Evolutionary conservation across 345 rosid genomes (phyloP).

Genomic region (Boechera retrofracta): DNA sequence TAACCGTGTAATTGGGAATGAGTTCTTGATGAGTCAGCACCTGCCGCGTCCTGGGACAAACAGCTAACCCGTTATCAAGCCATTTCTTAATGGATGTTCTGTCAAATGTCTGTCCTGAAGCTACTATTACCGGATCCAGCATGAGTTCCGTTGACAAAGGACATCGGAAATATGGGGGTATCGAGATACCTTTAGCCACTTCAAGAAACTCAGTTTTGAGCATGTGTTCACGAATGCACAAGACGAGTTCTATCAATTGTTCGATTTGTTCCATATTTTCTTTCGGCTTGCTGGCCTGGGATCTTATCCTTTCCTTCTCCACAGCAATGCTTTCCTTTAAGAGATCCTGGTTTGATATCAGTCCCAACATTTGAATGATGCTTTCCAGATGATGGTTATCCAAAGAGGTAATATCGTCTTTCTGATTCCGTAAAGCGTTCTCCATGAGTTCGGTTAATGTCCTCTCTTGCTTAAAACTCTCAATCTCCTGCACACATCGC

Average conservation of each 20-base stretch:
- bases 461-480: constrained; percentile 52
- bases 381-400: constrained; percentile 52
- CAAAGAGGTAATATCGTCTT: constrained; percentile 56
- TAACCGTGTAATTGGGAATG: constrained; percentile 90
- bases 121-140: constrained; percentile 91
- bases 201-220: constrained; percentile 61
- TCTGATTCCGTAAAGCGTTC: constrained; percentile 56
- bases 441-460: constrained; percentile 54
- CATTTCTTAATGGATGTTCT: constrained; percentile 85
- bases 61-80: constrained; percentile 75
- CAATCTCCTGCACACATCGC: constrained; percentile 71
- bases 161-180: constrained; percentile 84
- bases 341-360: constrained; percentile 70
- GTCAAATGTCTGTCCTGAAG: constrained; percentile 96
- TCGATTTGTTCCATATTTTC: constrained; percentile 53
- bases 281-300: constrained; percentile 46
- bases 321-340: constrained; percentile 81
- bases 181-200: constrained; percentile 58
- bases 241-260: constrained; percentile 60
- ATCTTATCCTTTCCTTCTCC: constrained; percentile 72
- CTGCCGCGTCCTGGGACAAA: constrained; percentile 88
- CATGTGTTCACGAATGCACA: constrained; percentile 70
- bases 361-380: constrained; percentile 60
- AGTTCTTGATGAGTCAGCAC: constrained; percentile 71
- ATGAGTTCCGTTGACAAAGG: constrained; percentile 90